Base-by-base conservation (phyloP, 2,329 filamentous ascomycete species). In the Ceratocystis ficicola region DNA sequence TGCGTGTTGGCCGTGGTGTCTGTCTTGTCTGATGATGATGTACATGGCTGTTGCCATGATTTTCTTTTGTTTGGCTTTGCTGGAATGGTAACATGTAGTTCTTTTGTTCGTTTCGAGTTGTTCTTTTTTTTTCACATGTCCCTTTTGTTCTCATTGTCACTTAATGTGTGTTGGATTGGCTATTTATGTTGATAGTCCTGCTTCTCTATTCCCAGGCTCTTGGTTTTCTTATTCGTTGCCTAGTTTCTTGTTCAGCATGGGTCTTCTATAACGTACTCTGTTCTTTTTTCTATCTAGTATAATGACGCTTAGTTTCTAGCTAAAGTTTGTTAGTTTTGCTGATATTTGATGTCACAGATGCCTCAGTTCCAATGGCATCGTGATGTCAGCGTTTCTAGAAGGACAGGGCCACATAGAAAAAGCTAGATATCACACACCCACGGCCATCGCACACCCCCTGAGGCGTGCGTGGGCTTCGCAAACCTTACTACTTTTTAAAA, bases 401-500 rank as follows among this genome's bases (percentile, higher is more conserved):
- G 28, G 25, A 30, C 52, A 59, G 25, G 28, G 28, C n/a, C 32
- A 17, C 25, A 25, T 22, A n/a, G 8, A 5, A 30, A 20, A 15
- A 25, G 48, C 28, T 25, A 4, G 25, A 59, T 59, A 17, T 32
- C 52, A 59, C 52, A 59, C 52, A 5, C 52, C 52, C 52, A 50
- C 36, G 10, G n/a, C 17, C 46, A 30, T 17, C 52, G 30, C 7
- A 17, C 52, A 59, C 52, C 52, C 52, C 32, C 25, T n/a, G 52
- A 30, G 52, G 52, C 20, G 52, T 32, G 52, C 17, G 52, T 25
- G 52, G 22, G n/a, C 20, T 59, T 36, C 36, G 22, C 28, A 32
- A 32, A 32, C 28, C 32, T 59, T 30, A 59, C 52, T 59, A 28
- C 28, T 59, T 59, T 59, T 59, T 30, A 30, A 59, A 59, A 36